phyloP scores from a whole-genome alignment of 805 yeast species.

The Lipomyces kockii region DNA sequence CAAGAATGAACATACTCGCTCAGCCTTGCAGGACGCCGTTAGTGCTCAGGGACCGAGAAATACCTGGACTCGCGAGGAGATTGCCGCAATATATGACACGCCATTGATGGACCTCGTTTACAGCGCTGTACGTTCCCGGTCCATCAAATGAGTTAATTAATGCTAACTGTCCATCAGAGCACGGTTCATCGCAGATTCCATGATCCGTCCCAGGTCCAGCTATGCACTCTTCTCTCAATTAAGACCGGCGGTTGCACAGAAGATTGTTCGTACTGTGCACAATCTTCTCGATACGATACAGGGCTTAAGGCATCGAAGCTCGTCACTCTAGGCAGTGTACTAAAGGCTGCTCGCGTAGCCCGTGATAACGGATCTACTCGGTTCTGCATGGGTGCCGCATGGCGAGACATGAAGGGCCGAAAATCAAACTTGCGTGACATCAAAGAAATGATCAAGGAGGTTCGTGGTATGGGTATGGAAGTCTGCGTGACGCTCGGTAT shows the following conservation, averaged over 20 bases:
- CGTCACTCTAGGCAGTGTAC: constrained; percentile 64
- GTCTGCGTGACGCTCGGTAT: constrained; percentile 82
- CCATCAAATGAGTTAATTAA: background rate
- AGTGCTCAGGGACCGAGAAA: constrained; percentile 33
- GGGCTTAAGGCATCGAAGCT: constrained; percentile 73
- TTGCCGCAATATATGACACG: constrained; percentile 63
- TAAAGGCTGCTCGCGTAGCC: constrained; percentile 66
- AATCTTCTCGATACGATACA: constrained; percentile 68
- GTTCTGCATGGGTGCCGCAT: constrained; percentile 86
- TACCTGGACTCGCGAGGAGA: constrained; percentile 65
- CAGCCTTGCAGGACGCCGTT: constrained; percentile 19
- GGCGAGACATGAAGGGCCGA: constrained; percentile 84
- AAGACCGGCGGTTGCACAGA: constrained; percentile 84
- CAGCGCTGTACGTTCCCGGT: constrained; percentile 47
- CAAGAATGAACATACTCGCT: background rate
- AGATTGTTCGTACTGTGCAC: constrained; percentile 82
- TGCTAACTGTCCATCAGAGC: constrained; percentile 14
- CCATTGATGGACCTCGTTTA: constrained; percentile 67
- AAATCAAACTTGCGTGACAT: constrained; percentile 68
- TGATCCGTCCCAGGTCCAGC: constrained; percentile 70
- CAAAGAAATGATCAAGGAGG: constrained; percentile 64
- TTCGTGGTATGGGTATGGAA: constrained; percentile 71
- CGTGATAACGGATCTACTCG: constrained; percentile 73
- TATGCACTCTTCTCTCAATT: constrained; percentile 75
- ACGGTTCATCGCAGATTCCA: constrained; percentile 64